Evolutionary conservation across 768 basidiomycete genomes (phyloP).

Genomic region (Naematelia encephala): DNA sequence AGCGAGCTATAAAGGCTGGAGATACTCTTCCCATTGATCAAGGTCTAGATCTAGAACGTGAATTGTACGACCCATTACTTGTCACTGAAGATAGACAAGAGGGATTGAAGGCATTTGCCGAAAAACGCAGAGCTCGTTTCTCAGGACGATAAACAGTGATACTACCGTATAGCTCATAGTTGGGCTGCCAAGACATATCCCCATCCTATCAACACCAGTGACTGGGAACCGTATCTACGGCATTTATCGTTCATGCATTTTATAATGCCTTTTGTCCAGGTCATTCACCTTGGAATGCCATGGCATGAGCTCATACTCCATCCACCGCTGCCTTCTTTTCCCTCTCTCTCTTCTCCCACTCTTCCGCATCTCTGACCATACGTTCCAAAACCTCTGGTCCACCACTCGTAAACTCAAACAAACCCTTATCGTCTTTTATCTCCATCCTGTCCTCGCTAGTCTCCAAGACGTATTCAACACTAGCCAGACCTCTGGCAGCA

Average conservation of each 20-base stretch:
- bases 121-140: constrained; percentile 75
- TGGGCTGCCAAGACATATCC: no score
- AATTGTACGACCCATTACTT: constrained; percentile 76
- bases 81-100: constrained; percentile 72
- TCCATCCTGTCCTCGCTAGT: background rate
- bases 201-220: no score
- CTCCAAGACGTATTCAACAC: constrained; percentile 45
- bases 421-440: background rate
- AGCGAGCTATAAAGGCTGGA: constrained; percentile 76
- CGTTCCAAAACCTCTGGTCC: constrained; percentile 5
- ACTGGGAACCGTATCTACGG: no score
- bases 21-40: constrained; percentile 73
- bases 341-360: constrained; percentile 32
- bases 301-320: no score
- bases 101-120: constrained; percentile 79
- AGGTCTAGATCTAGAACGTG: constrained; percentile 87
- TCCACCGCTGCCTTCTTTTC: constrained; percentile 2
- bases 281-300: no score
- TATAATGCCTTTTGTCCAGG: no score
- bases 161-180: background rate
- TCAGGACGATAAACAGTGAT: constrained; percentile 55
- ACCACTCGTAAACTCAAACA: background rate
- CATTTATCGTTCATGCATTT: no score
- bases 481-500: constrained; percentile 28
- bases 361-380: constrained; percentile 29